Evolutionary conservation across 2,329 filamentous ascomycete genomes (phyloP), one percentile per base, ranked within the genome.

Genomic region (Monosporascus sp.): DNA sequence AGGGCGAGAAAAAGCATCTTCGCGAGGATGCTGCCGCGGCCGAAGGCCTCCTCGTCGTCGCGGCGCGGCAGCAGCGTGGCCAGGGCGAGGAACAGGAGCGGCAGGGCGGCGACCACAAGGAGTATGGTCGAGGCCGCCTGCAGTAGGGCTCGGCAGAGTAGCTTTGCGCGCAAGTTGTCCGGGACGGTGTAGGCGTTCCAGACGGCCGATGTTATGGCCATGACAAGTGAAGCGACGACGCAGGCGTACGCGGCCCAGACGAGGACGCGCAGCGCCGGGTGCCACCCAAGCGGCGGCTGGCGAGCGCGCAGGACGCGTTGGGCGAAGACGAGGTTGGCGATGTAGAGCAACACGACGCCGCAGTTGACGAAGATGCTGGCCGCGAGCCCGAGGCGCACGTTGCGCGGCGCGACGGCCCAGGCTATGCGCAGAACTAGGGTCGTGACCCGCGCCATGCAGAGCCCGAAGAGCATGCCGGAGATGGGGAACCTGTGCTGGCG

Each of bases 301-400:
- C 67, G 65, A 2, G 71, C 68, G 45, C 72, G 69, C 3, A 73
- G 56, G 25, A 74, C 61, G 43, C 72, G 69, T 54, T 72, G 70
- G 2, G 68, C 65, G 51, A 73, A 70, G 54, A 73, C 63, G 18
- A 73, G 63, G 56, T 73, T 72, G 54, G 71, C 58, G 31, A 69
- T 57, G 47, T 71, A 72, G 18, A 71, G 35, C 14, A 71, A 51
- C 6, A 69, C 59, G 9, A 69, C 66, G 22, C 72, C 72, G 49
- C 67, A 68, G 48, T 72, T 72, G 31, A 68, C 64, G 17, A 72
- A 63, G 47, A 74, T 63, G 48, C 60, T 60, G 39, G 70, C 67
- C 25, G 67, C 62, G 18, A 73, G 64, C 24, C 69, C 58, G 15
- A 73, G 56, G 5, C 63, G 59, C 35, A 63, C 58, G 52, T 68